Base-by-base conservation (phyloP, 495 filamentous ascomycete species). In the Stereocaulon alpinum region DNA sequence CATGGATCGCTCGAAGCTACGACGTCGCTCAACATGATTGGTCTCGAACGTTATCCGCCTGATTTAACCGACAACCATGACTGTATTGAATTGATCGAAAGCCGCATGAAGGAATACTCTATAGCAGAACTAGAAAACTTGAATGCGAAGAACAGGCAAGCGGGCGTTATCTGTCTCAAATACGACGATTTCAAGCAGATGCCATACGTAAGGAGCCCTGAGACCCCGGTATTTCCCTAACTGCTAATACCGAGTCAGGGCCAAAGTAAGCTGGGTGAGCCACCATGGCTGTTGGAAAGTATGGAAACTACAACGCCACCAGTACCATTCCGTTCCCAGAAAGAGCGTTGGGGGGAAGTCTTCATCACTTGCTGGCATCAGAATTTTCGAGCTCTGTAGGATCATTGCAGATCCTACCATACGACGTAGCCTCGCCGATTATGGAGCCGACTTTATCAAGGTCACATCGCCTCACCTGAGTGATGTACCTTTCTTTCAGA, bases 1-100 rank as follows among this genome's bases (percentile, higher is more conserved):
- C 87, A 90, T 69, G 86, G 87, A 32, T 89, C 86, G 1, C 69
- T 91, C 12, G 84, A 88, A 59, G 86, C 87, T 18, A 80, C 76
- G 12, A 80, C 76, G 7, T 85, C 85, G 3, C 72, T 89, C 55
- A 73, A 80, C 51, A 89, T 88, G 85, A 81, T 89, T 55, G 85
- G 84, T 1, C 73, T 91, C 30, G 80, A 84, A 18, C 74, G 83
- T 0, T 74, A 82, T 43, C 73, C 78, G 10, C 81, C 85, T 12
- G 78, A 81, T 55, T 62, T 88, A 66, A 85, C 79, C 2, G 81
- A 83, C 61, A 87, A 89, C 58, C 77, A 77, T 55, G 75, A 85
- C 17, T 80, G 82, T 61, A 83, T 89, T 64, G 74, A 82, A 57
- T 76, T 80, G 1, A 89, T 91, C 51, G 86, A 87, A 63, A 69